Conservation (phyloP, 345 rosid genomes). For the Hibiscus tridactylites region DNA sequence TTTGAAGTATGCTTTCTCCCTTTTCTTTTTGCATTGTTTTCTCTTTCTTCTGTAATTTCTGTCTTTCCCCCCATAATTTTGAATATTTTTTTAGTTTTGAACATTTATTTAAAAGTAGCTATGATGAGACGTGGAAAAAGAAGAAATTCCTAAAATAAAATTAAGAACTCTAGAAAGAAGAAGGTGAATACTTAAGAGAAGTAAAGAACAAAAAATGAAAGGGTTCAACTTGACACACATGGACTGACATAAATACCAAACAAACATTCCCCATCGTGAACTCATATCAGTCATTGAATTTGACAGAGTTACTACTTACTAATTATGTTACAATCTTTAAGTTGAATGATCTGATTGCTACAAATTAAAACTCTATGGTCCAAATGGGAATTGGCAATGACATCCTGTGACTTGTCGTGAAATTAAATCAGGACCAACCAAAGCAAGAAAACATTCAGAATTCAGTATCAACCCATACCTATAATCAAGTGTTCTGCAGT, state of each 20-base stretch:
- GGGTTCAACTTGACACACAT: neutral
- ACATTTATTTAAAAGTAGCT: neutral
- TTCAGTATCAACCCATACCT: slow-evolving; percentile 32
- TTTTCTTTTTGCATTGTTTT: neutral
- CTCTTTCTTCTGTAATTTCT: neutral
- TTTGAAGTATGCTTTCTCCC: neutral
- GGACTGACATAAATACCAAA: neutral
- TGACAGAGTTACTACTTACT: neutral
- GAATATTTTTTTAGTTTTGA: neutral
- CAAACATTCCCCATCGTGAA: neutral
- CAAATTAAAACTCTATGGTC: neutral
- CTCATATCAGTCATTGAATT: neutral
- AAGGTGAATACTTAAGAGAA: neutral
- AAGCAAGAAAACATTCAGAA: neutral
- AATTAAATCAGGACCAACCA: neutral
- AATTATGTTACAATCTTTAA: neutral
- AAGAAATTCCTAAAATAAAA: neutral
- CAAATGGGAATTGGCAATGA: neutral
- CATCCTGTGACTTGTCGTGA: neutral
- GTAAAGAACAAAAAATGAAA: neutral
- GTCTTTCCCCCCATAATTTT: neutral
- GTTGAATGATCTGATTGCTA: neutral
- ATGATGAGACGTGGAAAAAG: neutral
- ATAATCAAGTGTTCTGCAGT: slow-evolving; percentile 83
- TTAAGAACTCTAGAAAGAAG: neutral